phyloP scores from a whole-genome alignment of 768 basidiomycete species.

The Amanita muscaria region DNA sequence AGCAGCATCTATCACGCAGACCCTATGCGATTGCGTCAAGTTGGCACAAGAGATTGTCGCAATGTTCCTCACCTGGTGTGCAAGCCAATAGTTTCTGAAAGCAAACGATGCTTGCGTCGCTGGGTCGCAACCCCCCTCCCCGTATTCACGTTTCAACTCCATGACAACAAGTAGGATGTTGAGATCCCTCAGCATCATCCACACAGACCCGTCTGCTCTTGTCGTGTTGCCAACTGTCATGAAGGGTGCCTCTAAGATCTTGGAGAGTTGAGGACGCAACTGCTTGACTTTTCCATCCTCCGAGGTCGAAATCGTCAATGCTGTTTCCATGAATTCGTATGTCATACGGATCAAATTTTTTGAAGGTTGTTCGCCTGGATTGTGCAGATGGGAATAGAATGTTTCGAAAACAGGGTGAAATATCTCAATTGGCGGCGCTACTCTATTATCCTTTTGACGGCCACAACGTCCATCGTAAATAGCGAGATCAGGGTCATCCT shows the following conservation, averaged over 20 bases:
- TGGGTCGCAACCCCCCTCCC: conserved; percentile 22
- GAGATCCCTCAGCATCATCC: conserved; percentile 2
- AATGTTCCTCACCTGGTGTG: neutral
- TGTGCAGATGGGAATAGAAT: conserved; percentile 15
- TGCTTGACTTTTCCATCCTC: neutral
- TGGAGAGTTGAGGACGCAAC: neutral
- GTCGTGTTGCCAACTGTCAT: neutral
- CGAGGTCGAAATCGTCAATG: conserved; percentile 15
- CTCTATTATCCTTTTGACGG: conserved; percentile 1
- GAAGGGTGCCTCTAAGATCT: neutral
- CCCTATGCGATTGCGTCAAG: neutral
- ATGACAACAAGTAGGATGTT: conserved; percentile 10
- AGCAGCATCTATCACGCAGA: conserved; percentile 13
- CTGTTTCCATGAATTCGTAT: conserved; percentile 10
- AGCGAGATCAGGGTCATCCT: neutral
- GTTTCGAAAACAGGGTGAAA: conserved; percentile 20
- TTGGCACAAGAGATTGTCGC: no score
- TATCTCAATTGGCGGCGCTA: conserved; percentile 18
- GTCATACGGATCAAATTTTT: conserved; percentile 6
- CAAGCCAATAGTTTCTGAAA: conserved; percentile 11
- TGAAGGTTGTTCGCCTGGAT: conserved; percentile 12
- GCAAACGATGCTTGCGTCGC: conserved; percentile 21
- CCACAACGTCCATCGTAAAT: conserved; percentile 13
- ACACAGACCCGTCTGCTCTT: neutral
- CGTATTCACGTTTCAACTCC: conserved; percentile 20